Percentiles rank a stretch among this genome's conserved stretches.
These are phyloP conservation scores for Scheffersomyces ergatensis DNA, from an alignment of 805 yeast species.

Conservation along the genomic window DNA sequence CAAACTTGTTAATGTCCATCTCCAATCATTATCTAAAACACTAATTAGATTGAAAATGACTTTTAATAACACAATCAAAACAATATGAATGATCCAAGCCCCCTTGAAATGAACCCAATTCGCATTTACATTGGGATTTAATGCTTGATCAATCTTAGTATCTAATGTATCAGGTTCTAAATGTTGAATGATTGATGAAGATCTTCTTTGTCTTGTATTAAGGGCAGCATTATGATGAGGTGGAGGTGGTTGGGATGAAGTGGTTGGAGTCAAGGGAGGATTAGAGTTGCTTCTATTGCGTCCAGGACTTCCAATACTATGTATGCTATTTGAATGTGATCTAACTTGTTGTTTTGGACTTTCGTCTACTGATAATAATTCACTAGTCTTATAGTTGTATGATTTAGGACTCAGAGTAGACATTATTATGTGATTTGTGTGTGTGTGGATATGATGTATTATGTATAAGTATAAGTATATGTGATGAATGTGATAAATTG, in stretches of 20 bases:
- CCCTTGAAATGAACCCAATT: constrained; percentile 96
- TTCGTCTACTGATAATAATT: background rate
- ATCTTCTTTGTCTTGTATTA: constrained; percentile 56
- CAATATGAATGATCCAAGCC: constrained; percentile 93
- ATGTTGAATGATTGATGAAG: constrained; percentile 86
- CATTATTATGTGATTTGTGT: background rate
- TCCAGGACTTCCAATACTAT: constrained; percentile 3
- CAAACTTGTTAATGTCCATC: constrained; percentile 91
- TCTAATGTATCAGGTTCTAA: constrained; percentile 91
- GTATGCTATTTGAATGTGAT: constrained; percentile 1
- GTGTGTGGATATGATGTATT: background rate
- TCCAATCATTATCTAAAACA: constrained; percentile 75
- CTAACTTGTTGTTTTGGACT: constrained; percentile 1
- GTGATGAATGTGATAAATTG: too few relatives aligned
- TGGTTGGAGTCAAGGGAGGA: constrained; percentile 13
- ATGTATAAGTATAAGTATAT: background rate
- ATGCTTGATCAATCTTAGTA: constrained; percentile 85
- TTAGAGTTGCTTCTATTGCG: constrained; percentile 6
- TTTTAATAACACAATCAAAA: constrained; percentile 72
- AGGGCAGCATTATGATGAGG: constrained; percentile 20
- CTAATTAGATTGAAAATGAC: constrained; percentile 77
- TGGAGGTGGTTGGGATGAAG: constrained; percentile 13
- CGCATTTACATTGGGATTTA: constrained; percentile 88
- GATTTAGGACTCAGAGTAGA: background rate
- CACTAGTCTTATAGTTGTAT: background rate